Evolutionary conservation across 805 yeast species (phyloP).

Genomic region (Saccharomyces paradoxus): DNA sequence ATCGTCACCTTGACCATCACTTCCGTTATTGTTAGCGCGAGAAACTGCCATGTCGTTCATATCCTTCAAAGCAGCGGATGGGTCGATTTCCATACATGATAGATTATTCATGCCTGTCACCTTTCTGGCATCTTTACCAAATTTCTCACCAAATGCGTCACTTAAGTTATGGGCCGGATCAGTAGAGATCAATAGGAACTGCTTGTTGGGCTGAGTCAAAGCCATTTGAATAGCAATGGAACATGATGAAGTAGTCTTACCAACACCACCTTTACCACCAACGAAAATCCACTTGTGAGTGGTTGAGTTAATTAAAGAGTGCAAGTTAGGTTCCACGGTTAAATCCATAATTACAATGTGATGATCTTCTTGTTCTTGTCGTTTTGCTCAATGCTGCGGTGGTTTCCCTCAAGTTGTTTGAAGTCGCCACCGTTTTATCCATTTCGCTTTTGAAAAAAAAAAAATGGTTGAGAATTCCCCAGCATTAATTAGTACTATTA

Average conservation of each 20-base stretch:
- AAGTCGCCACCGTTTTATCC: neutral
- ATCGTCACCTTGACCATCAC: conserved; percentile 32
- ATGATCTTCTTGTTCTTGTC: neutral
- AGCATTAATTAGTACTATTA: neutral
- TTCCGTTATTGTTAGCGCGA: conserved; percentile 33
- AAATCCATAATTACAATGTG: conserved; percentile 36
- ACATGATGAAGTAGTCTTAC: conserved; percentile 95
- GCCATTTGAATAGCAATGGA: conserved; percentile 94
- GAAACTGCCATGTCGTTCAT: conserved; percentile 47
- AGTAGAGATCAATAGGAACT: conserved; percentile 83
- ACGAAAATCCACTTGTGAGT: conserved; percentile 92
- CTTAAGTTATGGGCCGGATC: conserved; percentile 98
- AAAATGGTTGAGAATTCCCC: neutral
- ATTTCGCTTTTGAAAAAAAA: neutral
- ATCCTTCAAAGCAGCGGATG: conserved; percentile 87
- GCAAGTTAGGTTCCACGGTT: conserved; percentile 63
- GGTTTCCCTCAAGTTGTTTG: neutral
- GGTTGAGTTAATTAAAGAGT: conserved; percentile 57
- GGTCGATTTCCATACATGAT: conserved; percentile 98
- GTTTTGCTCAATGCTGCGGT: neutral
- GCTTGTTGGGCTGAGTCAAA: conserved; percentile 64
- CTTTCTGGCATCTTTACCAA: conserved; percentile 90
- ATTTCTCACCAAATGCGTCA: conserved; percentile 97
- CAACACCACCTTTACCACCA: conserved; percentile 99
- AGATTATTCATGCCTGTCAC: conserved; percentile 85